These are phyloP conservation scores for Sugiyamaella japonica DNA, from an alignment of 1,139 yeast species.

Conservation along the genomic window DNA sequence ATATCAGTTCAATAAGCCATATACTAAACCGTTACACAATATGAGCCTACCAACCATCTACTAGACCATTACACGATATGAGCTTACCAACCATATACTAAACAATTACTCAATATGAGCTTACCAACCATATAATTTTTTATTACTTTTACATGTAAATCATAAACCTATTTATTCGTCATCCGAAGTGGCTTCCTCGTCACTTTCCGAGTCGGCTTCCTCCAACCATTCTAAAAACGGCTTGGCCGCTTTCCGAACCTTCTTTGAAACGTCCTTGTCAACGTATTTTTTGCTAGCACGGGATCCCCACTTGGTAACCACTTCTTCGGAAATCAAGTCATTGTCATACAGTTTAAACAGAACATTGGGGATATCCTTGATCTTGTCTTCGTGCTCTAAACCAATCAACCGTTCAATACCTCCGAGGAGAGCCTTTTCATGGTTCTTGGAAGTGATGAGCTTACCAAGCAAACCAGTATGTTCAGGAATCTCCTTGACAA, in stretches of 20 bases:
- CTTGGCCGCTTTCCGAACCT: conserved; percentile 94
- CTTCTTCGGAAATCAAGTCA: conserved; percentile 83
- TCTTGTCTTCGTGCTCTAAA: conserved; percentile 71
- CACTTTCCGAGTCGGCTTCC: conserved; percentile 85
- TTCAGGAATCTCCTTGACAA: conserved; percentile 66
- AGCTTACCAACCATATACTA: too few species aligned
- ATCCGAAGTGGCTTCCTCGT: conserved; percentile 40
- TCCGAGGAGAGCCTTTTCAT: conserved; percentile 88
- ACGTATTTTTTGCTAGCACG: conserved; percentile 93
- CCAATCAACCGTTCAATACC: conserved; percentile 95
- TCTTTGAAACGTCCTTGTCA: conserved; percentile 86
- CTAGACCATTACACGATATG: too few species aligned
- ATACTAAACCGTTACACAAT: too few species aligned
- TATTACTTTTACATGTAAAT: neutral
- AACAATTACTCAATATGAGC: too few species aligned
- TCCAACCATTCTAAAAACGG: conserved; percentile 94
- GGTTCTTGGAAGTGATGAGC: conserved; percentile 59
- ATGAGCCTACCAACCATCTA: too few species aligned
- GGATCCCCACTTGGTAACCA: conserved; percentile 79
- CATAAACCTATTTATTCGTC: conserved; percentile 18
- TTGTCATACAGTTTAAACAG: conserved; percentile 77
- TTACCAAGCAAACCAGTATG: conserved; percentile 84
- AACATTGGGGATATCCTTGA: conserved; percentile 75
- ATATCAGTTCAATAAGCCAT: too few species aligned
- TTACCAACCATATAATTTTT: too few species aligned